These are phyloP conservation scores for Allodekkera sacchari DNA, from an alignment of 805 yeast species.

Conservation along the genomic window DNA sequence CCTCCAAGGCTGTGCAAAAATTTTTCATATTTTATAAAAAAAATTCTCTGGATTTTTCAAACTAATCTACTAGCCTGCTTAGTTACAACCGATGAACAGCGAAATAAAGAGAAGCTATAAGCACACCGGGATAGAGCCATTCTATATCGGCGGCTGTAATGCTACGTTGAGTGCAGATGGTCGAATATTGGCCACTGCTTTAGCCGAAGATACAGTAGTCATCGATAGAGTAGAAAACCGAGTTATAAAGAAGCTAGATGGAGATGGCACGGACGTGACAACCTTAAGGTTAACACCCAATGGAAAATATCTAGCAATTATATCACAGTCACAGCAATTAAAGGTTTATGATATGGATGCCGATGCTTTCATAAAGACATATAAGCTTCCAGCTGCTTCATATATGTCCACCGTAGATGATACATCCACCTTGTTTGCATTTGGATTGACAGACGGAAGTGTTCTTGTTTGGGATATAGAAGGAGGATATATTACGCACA, in stretches of 20 bases:
- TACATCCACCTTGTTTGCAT: constrained; percentile 79
- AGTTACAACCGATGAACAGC: too few relatives aligned
- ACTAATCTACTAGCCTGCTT: too few relatives aligned
- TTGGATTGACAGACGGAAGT: constrained; percentile 93
- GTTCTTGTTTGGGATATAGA: constrained; percentile 89
- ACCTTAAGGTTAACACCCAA: constrained; percentile 72
- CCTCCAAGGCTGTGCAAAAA: too few relatives aligned
- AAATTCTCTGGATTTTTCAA: too few relatives aligned
- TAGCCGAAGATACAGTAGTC: constrained; percentile 67
- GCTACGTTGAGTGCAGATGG: constrained; percentile 63
- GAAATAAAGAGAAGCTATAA: constrained; percentile 27
- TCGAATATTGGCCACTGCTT: constrained; percentile 64
- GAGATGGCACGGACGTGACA: constrained; percentile 79
- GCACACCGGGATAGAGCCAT: constrained; percentile 57
- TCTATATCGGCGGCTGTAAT: constrained; percentile 78
- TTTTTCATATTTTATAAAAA: too few relatives aligned
- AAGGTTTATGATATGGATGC: constrained; percentile 47
- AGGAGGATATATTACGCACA: constrained; percentile 82
- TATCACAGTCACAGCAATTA: constrained; percentile 79
- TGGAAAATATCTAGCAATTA: constrained; percentile 57
- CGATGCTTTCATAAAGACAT: constrained; percentile 36
- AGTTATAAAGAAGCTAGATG: constrained; percentile 55
- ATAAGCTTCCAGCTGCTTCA: constrained; percentile 70
- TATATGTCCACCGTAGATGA: constrained; percentile 69
- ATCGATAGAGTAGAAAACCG: constrained; percentile 54